Conservation (phyloP, 148 eudicot species). For the Rhododendron mucronatum region DNA sequence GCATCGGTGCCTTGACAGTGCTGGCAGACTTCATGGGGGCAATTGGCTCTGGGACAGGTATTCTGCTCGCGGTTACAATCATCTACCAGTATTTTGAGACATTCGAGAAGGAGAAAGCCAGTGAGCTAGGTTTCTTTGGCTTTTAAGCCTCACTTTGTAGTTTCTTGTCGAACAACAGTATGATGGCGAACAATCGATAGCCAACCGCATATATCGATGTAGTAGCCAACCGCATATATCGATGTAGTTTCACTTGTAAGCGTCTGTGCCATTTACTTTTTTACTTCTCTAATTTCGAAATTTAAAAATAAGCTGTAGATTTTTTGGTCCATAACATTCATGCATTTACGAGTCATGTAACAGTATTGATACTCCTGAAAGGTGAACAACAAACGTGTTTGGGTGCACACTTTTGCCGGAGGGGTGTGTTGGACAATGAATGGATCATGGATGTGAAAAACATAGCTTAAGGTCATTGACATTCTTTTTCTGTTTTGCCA, state of each 20-base stretch:
- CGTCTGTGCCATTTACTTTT: neutral
- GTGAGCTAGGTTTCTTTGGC: slow-evolving; percentile 83
- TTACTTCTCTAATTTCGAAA: neutral
- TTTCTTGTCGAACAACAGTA: neutral
- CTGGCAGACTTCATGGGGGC: slow-evolving; percentile 96
- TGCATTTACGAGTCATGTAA: no score
- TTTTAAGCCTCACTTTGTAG: slow-evolving; percentile 28
- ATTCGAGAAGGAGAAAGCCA: slow-evolving; percentile 89
- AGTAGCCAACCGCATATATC: neutral
- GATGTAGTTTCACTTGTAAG: neutral
- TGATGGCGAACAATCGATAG: neutral
- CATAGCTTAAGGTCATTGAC: no score
- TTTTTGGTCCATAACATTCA: no score
- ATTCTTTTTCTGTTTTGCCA: no score
- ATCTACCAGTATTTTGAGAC: slow-evolving; percentile 87
- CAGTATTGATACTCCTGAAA: no score
- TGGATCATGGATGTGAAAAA: no score
- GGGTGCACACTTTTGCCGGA: no score
- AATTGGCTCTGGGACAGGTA: slow-evolving; percentile 87
- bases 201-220: neutral
- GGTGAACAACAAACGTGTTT: no score
- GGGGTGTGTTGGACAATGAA: no score
- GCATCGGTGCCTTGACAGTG: slow-evolving; percentile 81
- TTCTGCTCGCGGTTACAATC: slow-evolving; percentile 74
- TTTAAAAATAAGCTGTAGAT: no score